A percentile compares a stretch with the other conserved stretches of the same genome.
phyloP scores from a whole-genome alignment of 73 alveolate species.

The Paramecium primaurelia region DNA sequence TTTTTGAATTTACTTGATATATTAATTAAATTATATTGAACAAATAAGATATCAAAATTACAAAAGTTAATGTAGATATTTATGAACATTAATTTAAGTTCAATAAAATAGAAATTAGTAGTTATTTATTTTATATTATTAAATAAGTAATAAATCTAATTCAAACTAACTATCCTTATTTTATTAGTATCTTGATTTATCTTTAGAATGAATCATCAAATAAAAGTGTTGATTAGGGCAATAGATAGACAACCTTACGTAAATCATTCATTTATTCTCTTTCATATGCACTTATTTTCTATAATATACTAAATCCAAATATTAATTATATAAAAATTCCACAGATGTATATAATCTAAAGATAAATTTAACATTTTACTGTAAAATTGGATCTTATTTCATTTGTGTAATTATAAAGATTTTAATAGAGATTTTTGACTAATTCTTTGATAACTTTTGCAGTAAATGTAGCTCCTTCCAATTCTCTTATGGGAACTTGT shows the following conservation, averaged over 20 bases:
- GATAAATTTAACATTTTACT: background rate
- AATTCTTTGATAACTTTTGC: background rate
- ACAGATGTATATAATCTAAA: background rate
- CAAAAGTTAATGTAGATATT: too few relatives aligned
- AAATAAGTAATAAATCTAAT: background rate
- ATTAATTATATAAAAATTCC: background rate
- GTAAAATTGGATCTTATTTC: background rate
- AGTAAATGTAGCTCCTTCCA: constrained; percentile 18
- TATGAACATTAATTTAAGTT: too few relatives aligned
- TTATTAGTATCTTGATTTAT: background rate
- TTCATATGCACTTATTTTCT: background rate
- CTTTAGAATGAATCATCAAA: background rate
- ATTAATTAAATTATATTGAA: too few relatives aligned
- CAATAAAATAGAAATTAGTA: too few relatives aligned
- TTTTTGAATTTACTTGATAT: too few relatives aligned
- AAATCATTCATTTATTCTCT: background rate
- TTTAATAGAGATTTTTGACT: background rate
- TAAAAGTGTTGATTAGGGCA: background rate
- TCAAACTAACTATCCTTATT: background rate
- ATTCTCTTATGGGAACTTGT: background rate
- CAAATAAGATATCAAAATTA: too few relatives aligned
- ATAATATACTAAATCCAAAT: background rate
- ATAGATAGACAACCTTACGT: background rate
- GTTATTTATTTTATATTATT: background rate
- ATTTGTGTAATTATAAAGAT: background rate